Conservation (phyloP, 495 filamentous ascomycete genomes). For the Penicillium odoratum region DNA sequence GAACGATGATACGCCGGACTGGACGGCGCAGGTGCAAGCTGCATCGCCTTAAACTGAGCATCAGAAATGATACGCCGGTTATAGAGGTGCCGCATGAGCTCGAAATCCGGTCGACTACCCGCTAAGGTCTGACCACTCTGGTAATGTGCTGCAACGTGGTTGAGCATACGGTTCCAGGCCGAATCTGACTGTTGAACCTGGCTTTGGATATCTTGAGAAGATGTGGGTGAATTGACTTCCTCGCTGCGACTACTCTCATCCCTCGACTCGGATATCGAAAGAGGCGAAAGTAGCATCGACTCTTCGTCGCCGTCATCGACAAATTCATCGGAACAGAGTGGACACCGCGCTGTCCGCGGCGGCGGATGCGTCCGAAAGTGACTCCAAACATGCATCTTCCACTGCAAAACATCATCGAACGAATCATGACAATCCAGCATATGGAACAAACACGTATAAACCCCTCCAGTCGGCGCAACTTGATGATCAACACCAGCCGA, state of each 20-base stretch:
- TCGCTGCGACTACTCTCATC: neutral
- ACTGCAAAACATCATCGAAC: conserved; percentile 36
- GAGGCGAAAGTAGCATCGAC: conserved; percentile 7
- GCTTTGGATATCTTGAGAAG: neutral
- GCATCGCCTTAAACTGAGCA: conserved; percentile 48
- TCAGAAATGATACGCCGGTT: conserved; percentile 42
- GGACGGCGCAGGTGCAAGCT: conserved; percentile 42
- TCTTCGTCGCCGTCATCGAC: conserved; percentile 29
- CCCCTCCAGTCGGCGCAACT: conserved; percentile 1
- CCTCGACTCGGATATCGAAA: conserved; percentile 1
- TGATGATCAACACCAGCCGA: neutral
- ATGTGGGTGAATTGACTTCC: neutral
- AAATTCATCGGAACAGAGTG: conserved; percentile 40
- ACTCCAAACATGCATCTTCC: conserved; percentile 44
- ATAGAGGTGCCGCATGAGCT: conserved; percentile 49
- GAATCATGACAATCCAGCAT: conserved; percentile 44
- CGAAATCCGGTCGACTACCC: conserved; percentile 43
- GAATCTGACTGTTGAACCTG: conserved; percentile 6
- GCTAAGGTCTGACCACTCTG: conserved; percentile 42
- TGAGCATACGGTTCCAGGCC: conserved; percentile 43
- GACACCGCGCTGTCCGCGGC: conserved; percentile 41
- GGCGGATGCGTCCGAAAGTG: conserved; percentile 44
- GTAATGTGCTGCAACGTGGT: conserved; percentile 43
- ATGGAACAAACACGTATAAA: conserved; percentile 47
- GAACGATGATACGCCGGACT: conserved; percentile 47